Percentiles rank a stretch among this genome's conserved stretches.
phyloP scores from a whole-genome alignment of 1,284 basidiomycete species.

The Heterobasidion annosum region DNA sequence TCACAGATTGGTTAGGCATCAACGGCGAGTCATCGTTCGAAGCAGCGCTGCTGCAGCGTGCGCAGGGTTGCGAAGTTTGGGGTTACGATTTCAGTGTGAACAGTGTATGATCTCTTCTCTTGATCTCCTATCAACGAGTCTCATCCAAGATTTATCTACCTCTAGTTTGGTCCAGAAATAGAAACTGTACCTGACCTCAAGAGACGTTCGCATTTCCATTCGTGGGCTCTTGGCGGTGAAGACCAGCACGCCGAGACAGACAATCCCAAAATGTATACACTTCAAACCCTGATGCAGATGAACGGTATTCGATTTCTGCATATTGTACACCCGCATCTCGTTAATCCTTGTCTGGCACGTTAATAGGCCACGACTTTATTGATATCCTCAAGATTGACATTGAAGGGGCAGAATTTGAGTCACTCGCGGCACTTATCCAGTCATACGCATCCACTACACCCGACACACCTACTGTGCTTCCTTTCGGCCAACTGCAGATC shows the following conservation, averaged over 20 bases:
- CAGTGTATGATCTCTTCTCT: not conserved
- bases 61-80: constrained; percentile 32
- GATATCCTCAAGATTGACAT: constrained; percentile 38
- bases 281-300: constrained; percentile 35
- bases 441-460: constrained; percentile 5
- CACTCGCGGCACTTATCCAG: constrained; percentile 22
- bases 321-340: not conserved
- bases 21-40: constrained; percentile 35
- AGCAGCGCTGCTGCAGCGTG: constrained; percentile 32
- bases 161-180: not conserved
- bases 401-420: constrained; percentile 33
- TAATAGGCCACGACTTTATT: constrained; percentile 25
- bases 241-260: constrained; percentile 25
- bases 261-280: constrained; percentile 32
- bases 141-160: not conserved
- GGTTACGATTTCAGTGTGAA: constrained; percentile 46
- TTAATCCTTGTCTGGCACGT: not conserved
- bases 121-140: not conserved
- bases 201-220: constrained; percentile 31
- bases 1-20: constrained; percentile 13
- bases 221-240: constrained; percentile 30
- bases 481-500: constrained; percentile 35
- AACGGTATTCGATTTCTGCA: constrained; percentile 21
- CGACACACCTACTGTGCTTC: constrained; percentile 18
- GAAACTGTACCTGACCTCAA: not conserved